phyloP scores from a whole-genome alignment of 805 yeast species.

The Candida maltosa region DNA sequence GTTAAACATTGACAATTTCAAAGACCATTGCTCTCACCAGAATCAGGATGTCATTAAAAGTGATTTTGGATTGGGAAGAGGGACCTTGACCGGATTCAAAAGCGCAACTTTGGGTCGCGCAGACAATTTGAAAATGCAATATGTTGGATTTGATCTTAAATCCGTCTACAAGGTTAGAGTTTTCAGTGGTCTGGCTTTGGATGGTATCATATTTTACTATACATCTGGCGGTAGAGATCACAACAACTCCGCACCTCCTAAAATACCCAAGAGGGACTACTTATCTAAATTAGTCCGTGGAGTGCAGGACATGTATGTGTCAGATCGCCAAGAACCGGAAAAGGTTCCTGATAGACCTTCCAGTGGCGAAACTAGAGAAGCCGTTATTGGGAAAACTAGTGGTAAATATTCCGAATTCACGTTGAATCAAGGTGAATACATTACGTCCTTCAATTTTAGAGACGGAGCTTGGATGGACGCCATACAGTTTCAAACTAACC shows the following conservation, averaged over 20 bases:
- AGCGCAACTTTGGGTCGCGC: slow-evolving; percentile 30
- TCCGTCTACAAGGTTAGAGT: slow-evolving; percentile 55
- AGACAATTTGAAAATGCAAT: slow-evolving; percentile 16
- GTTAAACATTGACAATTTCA: slow-evolving; percentile 53
- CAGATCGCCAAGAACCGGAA: slow-evolving; percentile 4
- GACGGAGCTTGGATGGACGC: slow-evolving; percentile 92
- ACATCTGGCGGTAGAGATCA: slow-evolving; percentile 1
- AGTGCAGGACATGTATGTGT: slow-evolving; percentile 14
- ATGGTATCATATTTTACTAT: slow-evolving; percentile 65
- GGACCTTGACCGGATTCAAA: slow-evolving; percentile 35
- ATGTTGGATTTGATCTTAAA: slow-evolving; percentile 32
- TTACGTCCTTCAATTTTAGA: slow-evolving; percentile 61
- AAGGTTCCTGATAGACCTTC: too few species aligned
- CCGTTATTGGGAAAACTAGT: slow-evolving; percentile 51
- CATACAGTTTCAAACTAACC: slow-evolving; percentile 63
- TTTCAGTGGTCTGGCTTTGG: slow-evolving; percentile 74
- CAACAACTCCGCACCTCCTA: slow-evolving; percentile 28
- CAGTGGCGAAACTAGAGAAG: slow-evolving; percentile 5
- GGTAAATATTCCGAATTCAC: slow-evolving; percentile 51
- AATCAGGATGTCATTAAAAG: slow-evolving; percentile 15
- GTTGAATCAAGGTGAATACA: slow-evolving; percentile 54
- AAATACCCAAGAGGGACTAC: slow-evolving; percentile 47
- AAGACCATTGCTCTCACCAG: slow-evolving; percentile 14
- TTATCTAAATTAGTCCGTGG: slow-evolving; percentile 17
- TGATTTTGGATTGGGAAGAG: slow-evolving; percentile 44